Evolutionary conservation across 805 yeast genomes (phyloP).

Genomic region (Wickerhamomyces hampshirensis): DNA sequence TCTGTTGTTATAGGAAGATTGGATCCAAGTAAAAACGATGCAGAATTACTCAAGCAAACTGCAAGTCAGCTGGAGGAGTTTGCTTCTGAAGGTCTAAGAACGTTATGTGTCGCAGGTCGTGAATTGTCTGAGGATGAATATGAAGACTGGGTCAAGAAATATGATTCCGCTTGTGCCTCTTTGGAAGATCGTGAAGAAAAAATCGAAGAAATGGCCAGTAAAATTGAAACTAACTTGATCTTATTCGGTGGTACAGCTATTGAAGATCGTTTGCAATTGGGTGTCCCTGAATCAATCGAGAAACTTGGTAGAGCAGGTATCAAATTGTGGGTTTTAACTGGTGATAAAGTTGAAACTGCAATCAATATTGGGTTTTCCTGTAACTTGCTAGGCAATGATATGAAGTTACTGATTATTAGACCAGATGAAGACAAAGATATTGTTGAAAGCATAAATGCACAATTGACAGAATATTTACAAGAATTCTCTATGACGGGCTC

Average conservation of each 20-base stretch:
- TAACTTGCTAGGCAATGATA: slow-evolving; percentile 72
- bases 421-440: slow-evolving; percentile 36
- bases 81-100: slow-evolving; percentile 80
- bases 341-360: slow-evolving; percentile 98
- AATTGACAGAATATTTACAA: slow-evolving; percentile 36
- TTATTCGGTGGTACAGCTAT: slow-evolving; percentile 84
- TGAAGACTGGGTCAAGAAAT: slow-evolving; percentile 55
- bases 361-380: slow-evolving; percentile 98
- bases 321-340: slow-evolving; percentile 85
- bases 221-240: slow-evolving; percentile 59
- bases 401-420: slow-evolving; percentile 62
- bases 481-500: slow-evolving; percentile 57
- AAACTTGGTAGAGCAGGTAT: slow-evolving; percentile 69
- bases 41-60: slow-evolving; percentile 49
- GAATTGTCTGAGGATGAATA: slow-evolving; percentile 59
- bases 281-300: slow-evolving; percentile 81
- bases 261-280: slow-evolving; percentile 79
- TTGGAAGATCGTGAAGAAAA: slow-evolving; percentile 62
- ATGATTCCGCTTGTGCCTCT: slow-evolving; percentile 61
- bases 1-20: slow-evolving; percentile 68
- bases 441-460: slow-evolving; percentile 4
- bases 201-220: slow-evolving; percentile 69
- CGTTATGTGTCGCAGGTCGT: slow-evolving; percentile 71
- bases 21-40: slow-evolving; percentile 34
- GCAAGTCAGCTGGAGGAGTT: slow-evolving; percentile 69